Evolutionary conservation across 2,329 filamentous ascomycete species (phyloP).

Genomic region (Orbilia ellipsospora): DNA sequence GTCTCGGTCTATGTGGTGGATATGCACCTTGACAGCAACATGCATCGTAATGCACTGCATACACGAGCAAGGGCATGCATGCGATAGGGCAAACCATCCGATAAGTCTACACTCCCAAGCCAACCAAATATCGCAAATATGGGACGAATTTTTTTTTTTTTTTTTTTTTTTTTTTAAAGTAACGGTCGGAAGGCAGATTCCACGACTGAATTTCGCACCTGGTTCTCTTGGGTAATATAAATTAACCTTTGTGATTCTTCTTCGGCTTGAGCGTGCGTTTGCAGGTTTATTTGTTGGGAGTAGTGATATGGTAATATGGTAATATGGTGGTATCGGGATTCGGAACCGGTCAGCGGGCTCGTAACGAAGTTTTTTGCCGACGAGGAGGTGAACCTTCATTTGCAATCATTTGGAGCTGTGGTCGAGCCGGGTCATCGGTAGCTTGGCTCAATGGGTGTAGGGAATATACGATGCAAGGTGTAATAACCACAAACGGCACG

Average conservation of each 20-base stretch:
- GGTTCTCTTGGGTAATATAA: no score
- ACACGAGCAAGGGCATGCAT: constrained; percentile 5
- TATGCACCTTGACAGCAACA: constrained; percentile 8
- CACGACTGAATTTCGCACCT: not conserved
- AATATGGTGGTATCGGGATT: constrained; percentile 3
- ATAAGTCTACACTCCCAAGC: constrained; percentile 2
- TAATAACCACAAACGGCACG: no score
- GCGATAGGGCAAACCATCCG: constrained; percentile 21
- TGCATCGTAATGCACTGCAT: not conserved
- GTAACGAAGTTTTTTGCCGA: no score
- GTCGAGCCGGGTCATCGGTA: no score
- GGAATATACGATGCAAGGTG: no score
- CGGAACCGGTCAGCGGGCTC: constrained; percentile 2
- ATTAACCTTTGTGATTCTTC: not conserved
- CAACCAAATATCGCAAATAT: no score
- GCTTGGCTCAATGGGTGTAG: no score
- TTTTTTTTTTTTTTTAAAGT: no score
- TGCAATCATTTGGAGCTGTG: not conserved
- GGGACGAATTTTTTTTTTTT: no score
- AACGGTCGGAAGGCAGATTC: constrained; percentile 9
- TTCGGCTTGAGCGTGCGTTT: not conserved
- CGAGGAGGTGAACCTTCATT: not conserved
- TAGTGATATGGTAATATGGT: no score
- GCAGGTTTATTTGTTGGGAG: no score
- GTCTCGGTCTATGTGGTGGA: not conserved